Percentiles rank a stretch among this genome's conserved stretches.
Evolutionary conservation across 2,329 filamentous ascomycete genomes (phyloP).

Genomic region (Zopfia rhizophila): DNA sequence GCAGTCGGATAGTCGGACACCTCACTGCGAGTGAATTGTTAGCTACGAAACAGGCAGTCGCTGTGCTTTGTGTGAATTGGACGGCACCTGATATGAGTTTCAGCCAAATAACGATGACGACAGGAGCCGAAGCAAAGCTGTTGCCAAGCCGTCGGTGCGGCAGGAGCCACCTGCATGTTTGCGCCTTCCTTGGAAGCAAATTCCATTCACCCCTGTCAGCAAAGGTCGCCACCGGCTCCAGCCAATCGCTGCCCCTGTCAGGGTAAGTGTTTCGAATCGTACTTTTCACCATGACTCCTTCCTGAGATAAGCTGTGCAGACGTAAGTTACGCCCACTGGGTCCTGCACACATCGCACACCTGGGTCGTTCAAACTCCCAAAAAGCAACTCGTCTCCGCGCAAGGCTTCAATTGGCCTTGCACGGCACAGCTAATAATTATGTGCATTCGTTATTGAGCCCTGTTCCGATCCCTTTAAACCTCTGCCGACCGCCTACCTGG

Average conservation of each 20-base stretch:
- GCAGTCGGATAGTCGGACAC: no score
- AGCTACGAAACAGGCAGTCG: no score
- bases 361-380: conserved; percentile 8
- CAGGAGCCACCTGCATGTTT: no score
- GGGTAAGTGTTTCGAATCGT: conserved; percentile 1
- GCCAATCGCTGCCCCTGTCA: conserved; percentile 2
- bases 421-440: conserved; percentile 20
- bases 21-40: no score
- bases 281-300: neutral
- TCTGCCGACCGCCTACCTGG: conserved; percentile 15
- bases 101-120: conserved; percentile 11
- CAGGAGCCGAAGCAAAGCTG: neutral
- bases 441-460: conserved; percentile 24
- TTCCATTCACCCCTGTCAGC: no score
- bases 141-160: no score
- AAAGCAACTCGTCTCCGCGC: conserved; percentile 14
- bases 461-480: conserved; percentile 13
- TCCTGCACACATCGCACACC: conserved; percentile 3
- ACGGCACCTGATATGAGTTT: no score
- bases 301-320: no score
- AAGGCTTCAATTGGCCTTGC: conserved; percentile 33
- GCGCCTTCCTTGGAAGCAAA: no score
- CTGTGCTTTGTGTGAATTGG: no score
- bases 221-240: no score
- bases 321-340: no score